Evolutionary conservation across 345 rosid species (phyloP).

Genomic region (Litchi chinensis): DNA sequence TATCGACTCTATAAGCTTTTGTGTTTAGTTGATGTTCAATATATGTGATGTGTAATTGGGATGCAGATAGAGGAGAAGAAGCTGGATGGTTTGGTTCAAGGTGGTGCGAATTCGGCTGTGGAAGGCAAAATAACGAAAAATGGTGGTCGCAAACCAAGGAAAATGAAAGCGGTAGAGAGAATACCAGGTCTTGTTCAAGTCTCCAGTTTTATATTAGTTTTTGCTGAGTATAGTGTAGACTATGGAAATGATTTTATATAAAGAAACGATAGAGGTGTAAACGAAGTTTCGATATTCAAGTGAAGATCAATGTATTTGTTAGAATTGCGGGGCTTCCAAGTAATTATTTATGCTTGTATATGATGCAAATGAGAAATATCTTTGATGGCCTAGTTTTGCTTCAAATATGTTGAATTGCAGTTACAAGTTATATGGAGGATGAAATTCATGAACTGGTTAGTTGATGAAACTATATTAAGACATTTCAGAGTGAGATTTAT

Average conservation of each 20-base stretch:
- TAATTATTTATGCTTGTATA: neutral
- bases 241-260: neutral
- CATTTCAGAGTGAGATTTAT: neutral
- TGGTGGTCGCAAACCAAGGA: slow-evolving; percentile 23
- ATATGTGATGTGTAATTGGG: neutral
- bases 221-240: neutral
- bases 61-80: slow-evolving; percentile 49
- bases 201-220: neutral
- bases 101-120: slow-evolving; percentile 25
- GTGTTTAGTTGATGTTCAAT: neutral
- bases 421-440: too few relatives aligned
- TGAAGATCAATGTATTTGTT: neutral
- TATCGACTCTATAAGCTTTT: neutral
- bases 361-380: neutral
- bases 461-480: neutral
- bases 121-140: slow-evolving; percentile 28
- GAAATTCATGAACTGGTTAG: too few relatives aligned
- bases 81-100: slow-evolving; percentile 23
- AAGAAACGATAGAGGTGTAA: neutral
- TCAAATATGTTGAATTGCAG: neutral
- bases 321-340: neutral
- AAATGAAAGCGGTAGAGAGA: slow-evolving; percentile 36
- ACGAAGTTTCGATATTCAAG: neutral
- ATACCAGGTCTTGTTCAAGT: slow-evolving; percentile 27
- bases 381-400: neutral